These are phyloP conservation scores for Lactarius trivialis DNA, from an alignment of 768 basidiomycete species.

Conservation along the genomic window DNA sequence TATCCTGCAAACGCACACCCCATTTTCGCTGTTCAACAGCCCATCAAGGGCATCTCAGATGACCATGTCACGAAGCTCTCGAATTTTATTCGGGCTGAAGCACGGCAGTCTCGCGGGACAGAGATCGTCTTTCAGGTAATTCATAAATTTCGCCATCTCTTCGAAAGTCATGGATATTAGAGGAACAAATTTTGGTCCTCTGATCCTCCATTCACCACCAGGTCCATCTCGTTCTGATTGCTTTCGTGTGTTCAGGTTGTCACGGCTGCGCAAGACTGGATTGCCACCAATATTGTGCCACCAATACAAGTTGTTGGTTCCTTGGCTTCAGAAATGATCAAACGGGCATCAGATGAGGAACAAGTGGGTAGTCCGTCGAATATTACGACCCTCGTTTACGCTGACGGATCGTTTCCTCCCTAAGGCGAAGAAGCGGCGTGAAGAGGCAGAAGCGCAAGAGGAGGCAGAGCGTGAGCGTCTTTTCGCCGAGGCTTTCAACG, in stretches of 20 bases:
- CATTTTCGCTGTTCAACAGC: constrained; percentile 61
- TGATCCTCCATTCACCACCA: neutral
- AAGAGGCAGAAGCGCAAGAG: constrained; percentile 45
- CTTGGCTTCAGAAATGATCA: constrained; percentile 72
- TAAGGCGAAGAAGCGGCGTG: constrained; percentile 39
- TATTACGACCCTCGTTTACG: neutral
- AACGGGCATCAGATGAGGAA: constrained; percentile 64
- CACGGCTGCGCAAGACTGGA: constrained; percentile 66
- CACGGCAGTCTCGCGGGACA: constrained; percentile 54
- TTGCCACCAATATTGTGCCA: constrained; percentile 49
- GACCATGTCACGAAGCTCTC: constrained; percentile 53
- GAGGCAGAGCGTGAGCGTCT: constrained; percentile 43
- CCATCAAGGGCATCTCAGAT: constrained; percentile 49
- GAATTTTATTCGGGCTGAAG: constrained; percentile 57
- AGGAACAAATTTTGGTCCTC: neutral
- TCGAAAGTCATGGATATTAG: neutral
- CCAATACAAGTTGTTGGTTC: constrained; percentile 59
- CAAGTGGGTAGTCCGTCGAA: constrained; percentile 36
- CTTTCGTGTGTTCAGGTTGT: constrained; percentile 43
- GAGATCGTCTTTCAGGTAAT: constrained; percentile 78
- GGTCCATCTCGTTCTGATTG: neutral
- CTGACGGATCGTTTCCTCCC: neutral
- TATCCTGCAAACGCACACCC: constrained; percentile 71
- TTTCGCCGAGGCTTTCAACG: constrained; percentile 50
- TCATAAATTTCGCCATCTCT: neutral